phyloP scores from a whole-genome alignment of 192 early-diverging fungal species.

The Lunasporangiospora selenospora region DNA sequence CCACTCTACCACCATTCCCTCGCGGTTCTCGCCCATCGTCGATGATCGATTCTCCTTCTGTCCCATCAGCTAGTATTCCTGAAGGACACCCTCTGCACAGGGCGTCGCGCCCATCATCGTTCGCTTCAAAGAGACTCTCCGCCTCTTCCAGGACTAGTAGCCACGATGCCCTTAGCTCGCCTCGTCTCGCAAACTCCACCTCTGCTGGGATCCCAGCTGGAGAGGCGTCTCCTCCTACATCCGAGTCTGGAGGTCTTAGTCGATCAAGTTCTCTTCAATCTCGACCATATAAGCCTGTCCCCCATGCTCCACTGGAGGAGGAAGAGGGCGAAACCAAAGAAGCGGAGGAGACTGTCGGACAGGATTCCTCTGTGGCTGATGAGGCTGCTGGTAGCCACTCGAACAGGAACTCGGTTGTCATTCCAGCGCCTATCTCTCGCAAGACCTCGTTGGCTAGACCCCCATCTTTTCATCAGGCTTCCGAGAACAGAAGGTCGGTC shows the following conservation, averaged over 20 bases:
- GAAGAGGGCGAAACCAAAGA: too few relatives aligned
- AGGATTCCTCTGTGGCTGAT: not conserved
- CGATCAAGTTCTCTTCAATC: constrained; percentile 21
- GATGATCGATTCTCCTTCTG: constrained; percentile 29
- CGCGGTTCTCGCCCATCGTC: constrained; percentile 38
- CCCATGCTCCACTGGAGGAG: constrained; percentile 30
- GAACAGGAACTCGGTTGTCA: constrained; percentile 29
- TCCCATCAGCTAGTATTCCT: constrained; percentile 1
- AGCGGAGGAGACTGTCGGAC: not conserved
- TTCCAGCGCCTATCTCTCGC: constrained; percentile 34
- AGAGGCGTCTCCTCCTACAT: constrained; percentile 17
- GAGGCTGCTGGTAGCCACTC: not conserved
- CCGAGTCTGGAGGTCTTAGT: constrained; percentile 8
- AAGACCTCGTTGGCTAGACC: constrained; percentile 46
- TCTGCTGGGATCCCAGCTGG: not conserved
- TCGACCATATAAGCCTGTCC: constrained; percentile 36
- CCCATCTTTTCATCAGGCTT: constrained; percentile 37
- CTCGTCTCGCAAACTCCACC: constrained; percentile 10
- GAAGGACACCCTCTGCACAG: constrained; percentile 7
- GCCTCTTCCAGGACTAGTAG: constrained; percentile 26
- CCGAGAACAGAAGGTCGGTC: constrained; percentile 19
- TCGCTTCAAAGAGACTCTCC: constrained; percentile 31
- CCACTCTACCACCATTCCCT: constrained; percentile 26
- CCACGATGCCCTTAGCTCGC: constrained; percentile 14
- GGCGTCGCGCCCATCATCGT: constrained; percentile 40